Conservation (phyloP, 345 rosid genomes). For the Diplotaxis tenuifolia region DNA sequence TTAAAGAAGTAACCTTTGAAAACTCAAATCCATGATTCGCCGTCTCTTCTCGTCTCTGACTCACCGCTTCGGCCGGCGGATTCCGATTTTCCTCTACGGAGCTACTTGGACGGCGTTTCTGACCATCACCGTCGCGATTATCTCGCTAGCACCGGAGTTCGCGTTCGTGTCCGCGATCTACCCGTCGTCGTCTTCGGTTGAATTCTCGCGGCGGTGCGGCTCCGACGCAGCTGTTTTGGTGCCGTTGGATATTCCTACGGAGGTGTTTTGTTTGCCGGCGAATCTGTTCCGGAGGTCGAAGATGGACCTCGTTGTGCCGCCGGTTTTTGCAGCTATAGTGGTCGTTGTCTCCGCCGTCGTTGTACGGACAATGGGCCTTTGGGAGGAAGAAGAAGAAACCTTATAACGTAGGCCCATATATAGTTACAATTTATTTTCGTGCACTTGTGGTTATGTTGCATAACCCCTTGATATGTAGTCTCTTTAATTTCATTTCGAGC, state of each 20-base stretch:
- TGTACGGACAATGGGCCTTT: constrained; percentile 64
- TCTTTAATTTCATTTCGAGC: neutral
- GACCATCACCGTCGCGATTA: constrained; percentile 56
- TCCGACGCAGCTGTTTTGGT: constrained; percentile 48
- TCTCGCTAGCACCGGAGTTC: constrained; percentile 78
- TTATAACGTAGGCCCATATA: constrained; percentile 23
- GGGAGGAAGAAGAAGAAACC: constrained; percentile 52
- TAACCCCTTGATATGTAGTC: neutral
- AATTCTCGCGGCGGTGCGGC: constrained; percentile 44
- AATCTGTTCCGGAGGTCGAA: constrained; percentile 54
- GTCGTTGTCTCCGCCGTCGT: constrained; percentile 66
- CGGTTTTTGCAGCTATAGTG: constrained; percentile 76
- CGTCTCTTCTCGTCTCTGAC: constrained; percentile 35
- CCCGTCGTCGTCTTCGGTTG: constrained; percentile 43
- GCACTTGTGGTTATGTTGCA: neutral
- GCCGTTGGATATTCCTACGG: constrained; percentile 64
- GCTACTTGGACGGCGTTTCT: constrained; percentile 70
- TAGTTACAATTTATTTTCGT: neutral
- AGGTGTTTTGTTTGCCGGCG: constrained; percentile 63
- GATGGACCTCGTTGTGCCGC: constrained; percentile 70
- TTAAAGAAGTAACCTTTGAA: neutral
- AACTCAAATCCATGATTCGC: constrained; percentile 25
- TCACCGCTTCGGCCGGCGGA: constrained; percentile 43
- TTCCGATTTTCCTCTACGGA: constrained; percentile 69
- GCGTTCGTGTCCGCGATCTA: constrained; percentile 70